Evolutionary conservation across 2,329 filamentous ascomycete species (phyloP), one percentile per base, ranked within the genome.

Genomic region (Dactylellina leptospora): DNA sequence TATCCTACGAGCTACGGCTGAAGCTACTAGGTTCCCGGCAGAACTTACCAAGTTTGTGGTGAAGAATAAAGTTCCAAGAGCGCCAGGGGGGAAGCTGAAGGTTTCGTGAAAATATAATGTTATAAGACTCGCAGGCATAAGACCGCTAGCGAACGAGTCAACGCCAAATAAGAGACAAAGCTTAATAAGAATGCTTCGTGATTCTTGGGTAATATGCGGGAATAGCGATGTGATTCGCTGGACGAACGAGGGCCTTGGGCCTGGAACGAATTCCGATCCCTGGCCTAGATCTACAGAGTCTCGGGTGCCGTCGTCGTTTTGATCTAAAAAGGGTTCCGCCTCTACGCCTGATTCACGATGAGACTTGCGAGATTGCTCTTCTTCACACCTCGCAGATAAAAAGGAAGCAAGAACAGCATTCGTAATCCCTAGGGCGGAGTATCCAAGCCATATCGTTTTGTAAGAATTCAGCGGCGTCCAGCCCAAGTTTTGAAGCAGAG

Each of bases 101-200:
- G 81, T 81, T 0, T 80, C 81, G 16, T 81, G 81, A 77, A 87
- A 87, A 78, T 83, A 87, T 74, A 81, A 86, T 0, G 84, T 85
- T 2, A 86, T 78, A 33, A 74, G 71, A 9, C 66, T 76, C 23
- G 73, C 70, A 9, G 76, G 59, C 48, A 74, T 75, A 45, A 76
- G 69, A 30, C 76, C 75, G 27, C 75, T 76, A 13, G 75, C 71
- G 33, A 30, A 48, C 11, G 44, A 70, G 45, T 90, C 88, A 22
- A 89, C 81, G 20, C 84, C 83, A 8, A 90, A 82, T 5, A 90
- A 82, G 68, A 88, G 84, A 86, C 87, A 89, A 2, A 90, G 80
- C 54, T 85, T 85, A 78, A 85, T 85, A 83, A 89, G 87, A 76
- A 86, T 82, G 1, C 81, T 82, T 10, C 84, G 82, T 0, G 87